Base-by-base conservation (phyloP, 257 asterid species). In the Jaltomata sinuosa region DNA sequence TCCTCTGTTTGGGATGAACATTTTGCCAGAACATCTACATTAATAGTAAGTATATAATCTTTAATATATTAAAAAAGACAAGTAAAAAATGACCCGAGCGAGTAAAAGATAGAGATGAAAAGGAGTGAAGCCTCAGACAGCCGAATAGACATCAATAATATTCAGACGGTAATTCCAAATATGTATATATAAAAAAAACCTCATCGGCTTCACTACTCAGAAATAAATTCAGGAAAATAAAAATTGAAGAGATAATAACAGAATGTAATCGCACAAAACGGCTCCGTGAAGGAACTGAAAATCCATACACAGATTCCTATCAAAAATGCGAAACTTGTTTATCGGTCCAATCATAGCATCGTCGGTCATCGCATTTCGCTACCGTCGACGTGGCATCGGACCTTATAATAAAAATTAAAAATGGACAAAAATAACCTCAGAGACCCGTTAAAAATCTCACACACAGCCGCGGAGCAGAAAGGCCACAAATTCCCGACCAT, bases 151-250 rank as follows among this genome's bases (percentile, higher is more conserved):
- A 88, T 90, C 97, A 93, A 50, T 52, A 49, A 85, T 57, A 1
- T 89, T 93, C 97, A 93, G 97, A 83, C 97, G 95, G 97, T 93
- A 93, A 93, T 93, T 93, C 95, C 95, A 93, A 80, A 84, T 12
- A 55, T 83, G 69, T 18, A 78, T 74, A 40, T 74, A 31, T 3
- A 67, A 50, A 72, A 50, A 72, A n/a, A 64, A 89, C 93, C 54
- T 93, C 97, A 89, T 18, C 5, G 93, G 92, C 94, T 78, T 47
- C 82, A 64, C 3, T 6, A n/a, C n/a, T n/a, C n/a, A n/a, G n/a
- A n/a, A n/a, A n/a, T n/a, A n/a, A n/a, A n/a, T n/a, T n/a, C n/a
- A n/a, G n/a, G n/a, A n/a, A n/a, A n/a, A n/a, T n/a, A n/a, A n/a
- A n/a, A n/a, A n/a, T n/a, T 14, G 21, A 50, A 50, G 21, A 14